Conservation (phyloP, 192 early-diverging fungal species). For the Gonapodya sp. region DNA sequence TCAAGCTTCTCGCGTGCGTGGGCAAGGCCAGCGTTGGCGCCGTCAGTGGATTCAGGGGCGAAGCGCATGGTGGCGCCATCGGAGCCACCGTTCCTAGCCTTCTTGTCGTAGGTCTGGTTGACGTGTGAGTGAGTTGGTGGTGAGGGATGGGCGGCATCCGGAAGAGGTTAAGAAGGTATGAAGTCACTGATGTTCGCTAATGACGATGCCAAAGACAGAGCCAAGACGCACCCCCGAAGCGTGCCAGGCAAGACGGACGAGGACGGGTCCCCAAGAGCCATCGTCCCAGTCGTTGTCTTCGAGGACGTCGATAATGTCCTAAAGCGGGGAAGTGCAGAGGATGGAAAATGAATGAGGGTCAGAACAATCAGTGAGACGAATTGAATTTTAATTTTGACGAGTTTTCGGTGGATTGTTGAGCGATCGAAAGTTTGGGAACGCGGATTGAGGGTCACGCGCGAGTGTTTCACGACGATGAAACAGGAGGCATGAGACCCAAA, state of each 20-base stretch:
- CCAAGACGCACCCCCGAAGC: conserved; percentile 34
- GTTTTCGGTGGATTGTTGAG: no score
- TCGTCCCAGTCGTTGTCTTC: conserved; percentile 35
- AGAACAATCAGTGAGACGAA: no score
- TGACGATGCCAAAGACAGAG: not conserved
- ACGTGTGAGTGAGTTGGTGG: not conserved
- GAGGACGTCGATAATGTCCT: conserved; percentile 32
- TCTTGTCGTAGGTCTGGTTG: conserved; percentile 45
- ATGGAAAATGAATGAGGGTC: no score
- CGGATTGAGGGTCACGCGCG: no score
- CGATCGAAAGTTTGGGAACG: no score
- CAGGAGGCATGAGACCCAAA: no score
- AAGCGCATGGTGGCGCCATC: conserved; percentile 63
- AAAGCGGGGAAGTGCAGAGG: no score
- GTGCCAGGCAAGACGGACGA: conserved; percentile 51
- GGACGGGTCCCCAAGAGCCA: conserved; percentile 57
- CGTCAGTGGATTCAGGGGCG: conserved; percentile 44
- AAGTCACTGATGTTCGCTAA: no score
- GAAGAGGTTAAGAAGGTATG: no score
- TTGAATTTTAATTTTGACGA: no score
- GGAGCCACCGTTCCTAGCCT: conserved; percentile 46
- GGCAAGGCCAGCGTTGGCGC: conserved; percentile 46
- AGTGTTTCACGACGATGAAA: no score
- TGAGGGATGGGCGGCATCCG: not conserved
- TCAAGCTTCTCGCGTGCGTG: conserved; percentile 34